Evolutionary conservation across 139 green algal species (phyloP), one percentile per base, ranked within the genome.

Genomic region (Choricystis sp.): DNA sequence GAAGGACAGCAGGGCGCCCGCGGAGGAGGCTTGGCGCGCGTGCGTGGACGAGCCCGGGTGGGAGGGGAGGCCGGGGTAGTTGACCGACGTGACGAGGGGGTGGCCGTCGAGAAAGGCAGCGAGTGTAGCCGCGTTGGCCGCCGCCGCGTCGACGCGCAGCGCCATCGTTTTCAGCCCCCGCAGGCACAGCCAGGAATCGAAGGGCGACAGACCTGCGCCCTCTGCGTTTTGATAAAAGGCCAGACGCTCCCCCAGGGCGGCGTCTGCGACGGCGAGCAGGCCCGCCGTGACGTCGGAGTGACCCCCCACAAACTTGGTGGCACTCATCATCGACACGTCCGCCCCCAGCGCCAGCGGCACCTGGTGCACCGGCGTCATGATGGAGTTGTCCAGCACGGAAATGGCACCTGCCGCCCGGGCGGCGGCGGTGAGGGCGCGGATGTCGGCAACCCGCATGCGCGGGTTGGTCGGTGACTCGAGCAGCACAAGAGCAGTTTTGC

Each of bases 391-490:
- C 60, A 99, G 89, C 58, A 83, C 83, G 4, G 86, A 74, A 26
- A 97, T 66, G 14, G 90, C 90, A 0, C 91, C 90, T 0, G 69
- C 78, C 16, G 73, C 72, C 28, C 88, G 83, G 2, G 89, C 89
- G 3, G 77, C 79, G 4, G 58, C 28, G 40, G 40, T 16, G 40
- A 9, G 16, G 9, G 40, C 40, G 9, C 40, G 40, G 49, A 98
- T 89, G 83, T 99, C 93, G 74, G 82, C 96, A 31, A 98, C 79
- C 73, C 94, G 83, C 85, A 98, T 88, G 63, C 91, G 86, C 23
- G 94, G 94, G 74, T 99, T 99, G 58, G 94, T 99, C n/a, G 94
- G 94, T 0, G 80, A 89, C 79, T 99, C 94, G 56, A 98, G 72
- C 69, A 98, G 89, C 2, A 99, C 82, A 57, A 98, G 80, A 67